A percentile compares a stretch with the other conserved stretches of the same genome.
These are phyloP conservation scores for Geranium rotundifolium DNA, from an alignment of 345 rosid genomes.

Conservation along the genomic window DNA sequence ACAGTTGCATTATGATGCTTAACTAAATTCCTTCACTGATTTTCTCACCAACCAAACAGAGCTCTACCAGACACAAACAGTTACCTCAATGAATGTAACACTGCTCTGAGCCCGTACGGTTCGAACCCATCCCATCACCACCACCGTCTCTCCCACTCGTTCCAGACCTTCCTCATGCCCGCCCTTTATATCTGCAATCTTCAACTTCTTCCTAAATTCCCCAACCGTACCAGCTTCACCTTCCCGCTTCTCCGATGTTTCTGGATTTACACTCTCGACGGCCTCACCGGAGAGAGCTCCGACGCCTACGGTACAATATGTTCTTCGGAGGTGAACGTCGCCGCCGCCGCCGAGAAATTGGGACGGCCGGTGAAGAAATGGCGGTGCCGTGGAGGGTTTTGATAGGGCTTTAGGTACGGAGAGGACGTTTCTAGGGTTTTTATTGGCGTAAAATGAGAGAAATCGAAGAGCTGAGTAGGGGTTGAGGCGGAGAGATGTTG, in stretches of 20 bases:
- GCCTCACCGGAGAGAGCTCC: conserved; percentile 31
- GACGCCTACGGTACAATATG: conserved; percentile 23
- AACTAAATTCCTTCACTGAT: not conserved
- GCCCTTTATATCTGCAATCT: conserved; percentile 68
- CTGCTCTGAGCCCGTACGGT: conserved; percentile 84
- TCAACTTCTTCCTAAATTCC: conserved; percentile 59
- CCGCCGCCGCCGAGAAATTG: conserved; percentile 5
- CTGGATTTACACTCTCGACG: conserved; percentile 20
- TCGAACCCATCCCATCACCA: conserved; percentile 83
- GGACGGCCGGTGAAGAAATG: conserved; percentile 12
- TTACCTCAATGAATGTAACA: conserved; percentile 77
- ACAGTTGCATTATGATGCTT: not conserved
- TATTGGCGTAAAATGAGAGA: conserved; percentile 27
- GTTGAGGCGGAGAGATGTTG: conserved; percentile 33
- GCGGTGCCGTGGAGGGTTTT: conserved; percentile 14
- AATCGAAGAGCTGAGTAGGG: conserved; percentile 34
- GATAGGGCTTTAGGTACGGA: not conserved
- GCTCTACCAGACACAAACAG: not conserved
- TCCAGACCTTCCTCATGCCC: conserved; percentile 51
- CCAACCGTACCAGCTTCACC: conserved; percentile 36
- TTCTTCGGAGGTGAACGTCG: conserved; percentile 15
- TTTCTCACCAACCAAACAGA: not conserved
- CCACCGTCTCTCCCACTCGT: conserved; percentile 51
- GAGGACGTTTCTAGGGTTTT: conserved; percentile 1
- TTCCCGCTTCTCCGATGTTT: conserved; percentile 10